phyloP scores from a whole-genome alignment of 805 yeast species.

The Ogataea paraovalis region DNA sequence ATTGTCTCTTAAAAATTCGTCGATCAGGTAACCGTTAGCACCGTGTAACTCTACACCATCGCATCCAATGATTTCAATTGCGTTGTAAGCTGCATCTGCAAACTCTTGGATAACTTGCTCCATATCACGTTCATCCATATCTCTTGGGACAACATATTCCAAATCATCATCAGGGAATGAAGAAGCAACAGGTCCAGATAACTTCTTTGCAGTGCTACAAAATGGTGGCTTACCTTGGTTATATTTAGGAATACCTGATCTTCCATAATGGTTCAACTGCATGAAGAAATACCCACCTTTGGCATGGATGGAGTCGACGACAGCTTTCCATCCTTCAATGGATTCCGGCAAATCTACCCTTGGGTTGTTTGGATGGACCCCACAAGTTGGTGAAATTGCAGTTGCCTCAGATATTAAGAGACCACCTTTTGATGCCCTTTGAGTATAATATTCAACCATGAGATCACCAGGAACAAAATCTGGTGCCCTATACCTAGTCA shows the following conservation, averaged over 20 bases:
- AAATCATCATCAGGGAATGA: slow-evolving; percentile 5
- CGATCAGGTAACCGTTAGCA: slow-evolving; percentile 38
- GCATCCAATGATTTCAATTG: slow-evolving; percentile 34
- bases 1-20: slow-evolving; percentile 34
- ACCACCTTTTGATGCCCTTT: slow-evolving; percentile 33
- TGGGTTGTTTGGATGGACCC: slow-evolving; percentile 18
- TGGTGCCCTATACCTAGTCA: slow-evolving; percentile 40
- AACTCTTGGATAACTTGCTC: slow-evolving; percentile 27
- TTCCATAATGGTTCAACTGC: slow-evolving; percentile 48
- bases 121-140: slow-evolving; percentile 34
- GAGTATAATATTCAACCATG: slow-evolving; percentile 28
- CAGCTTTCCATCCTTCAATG: slow-evolving; percentile 34
- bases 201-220: slow-evolving; percentile 8
- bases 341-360: slow-evolving; percentile 25
- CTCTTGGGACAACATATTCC: slow-evolving; percentile 20
- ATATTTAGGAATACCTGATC: slow-evolving; percentile 29
- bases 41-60: slow-evolving; percentile 39
- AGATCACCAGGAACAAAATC: slow-evolving; percentile 30
- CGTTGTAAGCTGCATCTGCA: slow-evolving; percentile 29
- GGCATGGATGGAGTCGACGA: slow-evolving; percentile 43
- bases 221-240: slow-evolving; percentile 10
- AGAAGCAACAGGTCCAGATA: slow-evolving; percentile 7
- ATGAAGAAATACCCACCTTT: slow-evolving; percentile 34
- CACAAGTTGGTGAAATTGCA: slow-evolving; percentile 25
- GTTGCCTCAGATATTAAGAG: slow-evolving; percentile 34